These are phyloP conservation scores for Fusarium caatingaense DNA, from an alignment of 2,329 filamentous ascomycete genomes.

Conservation along the genomic window DNA sequence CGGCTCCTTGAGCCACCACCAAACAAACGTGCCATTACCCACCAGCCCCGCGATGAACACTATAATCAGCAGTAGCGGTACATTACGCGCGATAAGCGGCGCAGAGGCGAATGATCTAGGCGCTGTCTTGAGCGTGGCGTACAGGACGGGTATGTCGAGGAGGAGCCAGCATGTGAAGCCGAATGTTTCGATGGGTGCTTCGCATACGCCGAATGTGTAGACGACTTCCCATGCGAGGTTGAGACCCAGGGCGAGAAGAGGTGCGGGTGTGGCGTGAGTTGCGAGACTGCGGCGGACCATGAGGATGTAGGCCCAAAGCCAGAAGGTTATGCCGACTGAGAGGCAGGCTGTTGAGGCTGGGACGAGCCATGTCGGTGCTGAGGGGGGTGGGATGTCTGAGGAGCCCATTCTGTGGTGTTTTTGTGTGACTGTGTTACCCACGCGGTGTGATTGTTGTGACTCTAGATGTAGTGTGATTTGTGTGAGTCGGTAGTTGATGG, in stretches of 20 bases:
- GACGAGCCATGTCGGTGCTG: constrained; percentile 53
- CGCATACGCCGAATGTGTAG: constrained; percentile 60
- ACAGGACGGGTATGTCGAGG: constrained; percentile 61
- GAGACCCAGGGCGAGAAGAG: constrained; percentile 59
- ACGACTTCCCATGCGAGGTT: constrained; percentile 66
- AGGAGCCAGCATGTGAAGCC: constrained; percentile 62
- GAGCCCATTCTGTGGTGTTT: constrained; percentile 51
- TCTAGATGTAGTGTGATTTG: not conserved
- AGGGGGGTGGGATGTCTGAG: constrained; percentile 52
- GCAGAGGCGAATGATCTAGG: constrained; percentile 56
- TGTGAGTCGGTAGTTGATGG: not conserved
- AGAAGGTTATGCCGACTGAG: constrained; percentile 53
- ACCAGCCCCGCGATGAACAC: constrained; percentile 53
- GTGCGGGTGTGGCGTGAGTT: constrained; percentile 62
- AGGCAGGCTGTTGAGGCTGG: constrained; percentile 52
- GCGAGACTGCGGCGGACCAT: constrained; percentile 57
- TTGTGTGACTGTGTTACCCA: not conserved
- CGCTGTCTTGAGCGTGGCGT: constrained; percentile 58
- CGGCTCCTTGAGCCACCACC: constrained; percentile 60
- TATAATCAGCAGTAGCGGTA: constrained; percentile 52
- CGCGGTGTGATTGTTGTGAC: not conserved
- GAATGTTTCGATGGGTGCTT: constrained; percentile 55
- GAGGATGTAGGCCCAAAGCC: constrained; percentile 59
- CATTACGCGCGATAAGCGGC: constrained; percentile 56
- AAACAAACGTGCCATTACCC: constrained; percentile 57